Evolutionary conservation across 768 basidiomycete genomes (phyloP).

Genomic region (Termitomyces sp.): DNA sequence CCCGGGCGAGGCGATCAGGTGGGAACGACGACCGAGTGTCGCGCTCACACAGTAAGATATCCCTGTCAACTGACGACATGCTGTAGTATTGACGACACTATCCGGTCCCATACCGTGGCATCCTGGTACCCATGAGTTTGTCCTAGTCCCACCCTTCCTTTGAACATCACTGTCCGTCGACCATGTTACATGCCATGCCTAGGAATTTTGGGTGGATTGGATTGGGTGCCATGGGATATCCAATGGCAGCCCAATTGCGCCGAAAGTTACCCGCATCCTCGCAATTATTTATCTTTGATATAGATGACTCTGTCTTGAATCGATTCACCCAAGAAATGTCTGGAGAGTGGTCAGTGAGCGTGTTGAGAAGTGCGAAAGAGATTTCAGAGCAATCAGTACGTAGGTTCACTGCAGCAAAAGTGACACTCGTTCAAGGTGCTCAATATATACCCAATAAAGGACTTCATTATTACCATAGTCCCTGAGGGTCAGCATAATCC

Average conservation of each 20-base stretch:
- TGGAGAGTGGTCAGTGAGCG: conserved; percentile 16
- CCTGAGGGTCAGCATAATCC: conserved; percentile 31
- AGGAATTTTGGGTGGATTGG: conserved; percentile 36
- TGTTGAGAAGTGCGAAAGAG: conserved; percentile 28
- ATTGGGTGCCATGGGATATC: conserved; percentile 42
- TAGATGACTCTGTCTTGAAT: conserved; percentile 24
- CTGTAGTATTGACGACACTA: not conserved
- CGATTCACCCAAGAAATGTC: conserved; percentile 24
- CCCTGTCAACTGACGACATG: not conserved
- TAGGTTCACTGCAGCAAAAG: not conserved
- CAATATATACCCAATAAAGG: conserved; percentile 20
- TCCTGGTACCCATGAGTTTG: not conserved
- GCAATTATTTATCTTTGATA: conserved; percentile 32
- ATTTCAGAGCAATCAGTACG: conserved; percentile 36
- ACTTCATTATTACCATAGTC: conserved; percentile 38
- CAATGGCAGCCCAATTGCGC: conserved; percentile 37
- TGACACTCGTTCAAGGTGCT: not conserved
- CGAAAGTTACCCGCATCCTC: conserved; percentile 25
- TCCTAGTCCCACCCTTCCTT: not conserved
- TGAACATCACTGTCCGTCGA: not conserved
- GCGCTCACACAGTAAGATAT: not conserved
- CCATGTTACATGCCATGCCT: conserved; percentile 19
- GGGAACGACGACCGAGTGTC: not conserved
- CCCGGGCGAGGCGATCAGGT: not conserved
- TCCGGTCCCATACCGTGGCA: not conserved